A percentile compares a stretch with the other conserved stretches of the same genome.
Evolutionary conservation across 768 basidiomycete species (phyloP).

Genomic region (Cubamyces lactineus): DNA sequence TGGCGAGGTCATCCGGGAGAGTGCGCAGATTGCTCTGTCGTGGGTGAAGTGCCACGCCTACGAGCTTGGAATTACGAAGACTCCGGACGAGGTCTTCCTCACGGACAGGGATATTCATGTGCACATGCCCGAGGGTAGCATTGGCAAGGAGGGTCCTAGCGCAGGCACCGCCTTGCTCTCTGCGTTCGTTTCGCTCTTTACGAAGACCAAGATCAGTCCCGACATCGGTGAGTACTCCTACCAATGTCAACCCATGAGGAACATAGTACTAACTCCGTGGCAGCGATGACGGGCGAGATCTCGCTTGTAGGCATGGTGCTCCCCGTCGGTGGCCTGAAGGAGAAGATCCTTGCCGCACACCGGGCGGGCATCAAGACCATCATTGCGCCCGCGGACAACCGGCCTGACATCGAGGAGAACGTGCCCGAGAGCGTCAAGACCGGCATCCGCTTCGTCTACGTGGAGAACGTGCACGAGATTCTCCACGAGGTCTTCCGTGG

Average conservation of each 20-base stretch:
- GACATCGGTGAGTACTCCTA: conserved; percentile 73
- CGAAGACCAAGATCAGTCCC: conserved; percentile 77
- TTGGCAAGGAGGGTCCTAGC: conserved; percentile 95
- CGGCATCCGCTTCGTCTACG: conserved; percentile 94
- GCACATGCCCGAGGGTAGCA: conserved; percentile 95
- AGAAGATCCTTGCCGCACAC: conserved; percentile 96
- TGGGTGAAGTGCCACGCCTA: conserved; percentile 93
- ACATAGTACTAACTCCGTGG: not conserved
- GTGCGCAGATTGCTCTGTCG: conserved; percentile 90
- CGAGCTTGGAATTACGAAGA: conserved; percentile 82
- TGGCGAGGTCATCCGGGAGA: conserved; percentile 96
- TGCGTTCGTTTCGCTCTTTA: conserved; percentile 91
- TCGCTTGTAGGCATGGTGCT: conserved; percentile 95
- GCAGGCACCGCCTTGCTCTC: conserved; percentile 93
- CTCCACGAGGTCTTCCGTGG: conserved; percentile 84
- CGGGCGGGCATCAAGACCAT: conserved; percentile 95
- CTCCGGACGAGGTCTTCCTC: conserved; percentile 74
- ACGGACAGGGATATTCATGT: conserved; percentile 90
- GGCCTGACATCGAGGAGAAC: conserved; percentile 95
- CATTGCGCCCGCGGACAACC: conserved; percentile 84
- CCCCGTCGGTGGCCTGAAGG: conserved; percentile 94
- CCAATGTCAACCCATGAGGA: not conserved
- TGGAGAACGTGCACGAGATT: conserved; percentile 91
- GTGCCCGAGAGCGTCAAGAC: conserved; percentile 95
- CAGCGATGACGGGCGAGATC: conserved; percentile 98